Percentiles rank a stretch among this genome's conserved stretches.
phyloP scores from a whole-genome alignment of 192 early-diverging fungal species.

The Phlyctochytrium bullatum region DNA sequence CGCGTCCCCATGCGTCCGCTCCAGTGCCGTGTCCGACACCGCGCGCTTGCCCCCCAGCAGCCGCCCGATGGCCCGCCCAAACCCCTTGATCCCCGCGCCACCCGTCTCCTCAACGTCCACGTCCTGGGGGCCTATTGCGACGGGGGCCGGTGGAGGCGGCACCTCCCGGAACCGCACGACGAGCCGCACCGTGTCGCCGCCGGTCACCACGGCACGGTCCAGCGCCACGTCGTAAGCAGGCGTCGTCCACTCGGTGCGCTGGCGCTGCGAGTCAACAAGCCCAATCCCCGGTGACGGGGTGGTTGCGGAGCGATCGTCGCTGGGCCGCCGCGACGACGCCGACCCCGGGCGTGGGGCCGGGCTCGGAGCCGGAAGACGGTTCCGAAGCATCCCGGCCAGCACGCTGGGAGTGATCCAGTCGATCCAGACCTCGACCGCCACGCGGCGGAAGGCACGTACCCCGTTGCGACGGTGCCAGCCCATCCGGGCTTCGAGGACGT shows the following conservation, averaged over 20 bases:
- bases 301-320: background rate
- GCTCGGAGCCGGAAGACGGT: background rate
- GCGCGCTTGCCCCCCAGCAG: background rate
- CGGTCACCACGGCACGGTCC: too few species aligned
- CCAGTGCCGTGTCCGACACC: background rate
- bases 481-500: constrained; percentile 23
- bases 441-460: constrained; percentile 15
- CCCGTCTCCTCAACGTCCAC: too few species aligned
- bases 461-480: constrained; percentile 23
- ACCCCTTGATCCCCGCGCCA: too few species aligned
- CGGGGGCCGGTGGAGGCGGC: too few species aligned
- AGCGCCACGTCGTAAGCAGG: too few species aligned
- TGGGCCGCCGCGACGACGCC: background rate
- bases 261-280: background rate
- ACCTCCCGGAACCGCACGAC: too few species aligned
- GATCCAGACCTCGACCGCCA: constrained; percentile 26
- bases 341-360: background rate
- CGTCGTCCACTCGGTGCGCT: too few species aligned
- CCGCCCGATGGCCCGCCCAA: too few species aligned
- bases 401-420: constrained; percentile 14
- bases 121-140: too few species aligned
- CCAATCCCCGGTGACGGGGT: background rate
- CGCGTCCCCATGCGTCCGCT: too few species aligned
- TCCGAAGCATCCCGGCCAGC: constrained; percentile 20
- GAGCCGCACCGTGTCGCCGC: too few species aligned